A percentile compares a stretch with the other conserved stretches of the same genome.
These are phyloP conservation scores for Fusarium oxysporum DNA, from an alignment of 2,329 filamentous ascomycete genomes.

Conservation along the genomic window DNA sequence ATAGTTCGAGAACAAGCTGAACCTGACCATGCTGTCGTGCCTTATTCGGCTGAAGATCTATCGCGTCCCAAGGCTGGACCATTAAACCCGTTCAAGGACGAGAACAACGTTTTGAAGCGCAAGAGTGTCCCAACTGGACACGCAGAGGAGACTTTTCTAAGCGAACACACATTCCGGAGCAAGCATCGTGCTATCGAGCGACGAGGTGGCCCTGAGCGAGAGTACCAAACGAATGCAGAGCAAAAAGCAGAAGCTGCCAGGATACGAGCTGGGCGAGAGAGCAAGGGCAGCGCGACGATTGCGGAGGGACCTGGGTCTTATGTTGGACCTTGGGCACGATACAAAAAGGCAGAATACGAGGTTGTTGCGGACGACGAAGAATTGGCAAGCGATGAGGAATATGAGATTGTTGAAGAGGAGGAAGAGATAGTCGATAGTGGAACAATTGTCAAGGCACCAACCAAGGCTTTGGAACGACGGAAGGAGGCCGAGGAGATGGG, in stretches of 20 bases:
- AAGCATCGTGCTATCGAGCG: constrained; percentile 88
- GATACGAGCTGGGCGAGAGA: constrained; percentile 80
- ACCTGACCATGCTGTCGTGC: constrained; percentile 70
- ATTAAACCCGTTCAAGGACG: constrained; percentile 78
- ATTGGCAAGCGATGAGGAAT: constrained; percentile 82
- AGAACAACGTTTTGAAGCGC: constrained; percentile 72
- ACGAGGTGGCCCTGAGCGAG: constrained; percentile 66
- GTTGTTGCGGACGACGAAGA: constrained; percentile 80
- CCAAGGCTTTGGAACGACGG: constrained; percentile 64
- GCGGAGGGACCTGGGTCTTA: constrained; percentile 91
- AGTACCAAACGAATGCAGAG: constrained; percentile 65
- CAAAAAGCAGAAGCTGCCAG: constrained; percentile 78
- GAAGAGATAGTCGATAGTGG: constrained; percentile 75
- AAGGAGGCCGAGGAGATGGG: constrained; percentile 70
- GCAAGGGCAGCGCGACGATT: constrained; percentile 84
- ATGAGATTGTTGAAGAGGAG: constrained; percentile 79
- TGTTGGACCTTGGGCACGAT: constrained; percentile 93
- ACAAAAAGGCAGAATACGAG: constrained; percentile 78
- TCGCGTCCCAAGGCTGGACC: constrained; percentile 75
- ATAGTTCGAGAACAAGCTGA: constrained; percentile 66
- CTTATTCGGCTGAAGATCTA: constrained; percentile 79
- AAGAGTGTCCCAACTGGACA: constrained; percentile 88
- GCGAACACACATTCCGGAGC: constrained; percentile 88
- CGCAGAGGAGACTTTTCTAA: constrained; percentile 89
- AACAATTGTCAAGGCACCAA: constrained; percentile 68